Evolutionary conservation across 108 stramenopile species (phyloP).

Genomic region (Heterococcus sp.): DNA sequence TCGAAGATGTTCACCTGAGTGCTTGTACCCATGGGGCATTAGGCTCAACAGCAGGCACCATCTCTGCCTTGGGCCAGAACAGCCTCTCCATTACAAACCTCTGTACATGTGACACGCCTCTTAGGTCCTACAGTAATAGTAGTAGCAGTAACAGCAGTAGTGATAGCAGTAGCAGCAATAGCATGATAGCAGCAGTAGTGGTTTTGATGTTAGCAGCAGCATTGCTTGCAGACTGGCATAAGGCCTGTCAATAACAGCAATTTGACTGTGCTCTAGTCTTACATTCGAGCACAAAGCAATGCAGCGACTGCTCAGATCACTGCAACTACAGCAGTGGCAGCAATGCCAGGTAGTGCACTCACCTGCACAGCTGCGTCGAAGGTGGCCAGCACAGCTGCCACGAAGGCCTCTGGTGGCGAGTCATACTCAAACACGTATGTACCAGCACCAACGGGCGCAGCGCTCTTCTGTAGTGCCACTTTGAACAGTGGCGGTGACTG

Average conservation of each 20-base stretch:
- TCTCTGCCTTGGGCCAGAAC: slow-evolving; percentile 55
- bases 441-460: slow-evolving; percentile 4
- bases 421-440: slow-evolving; percentile 30
- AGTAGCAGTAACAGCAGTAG: too few species aligned
- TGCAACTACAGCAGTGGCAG: too few species aligned
- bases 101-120: slow-evolving; percentile 54
- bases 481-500: slow-evolving; percentile 26
- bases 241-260: too few species aligned
- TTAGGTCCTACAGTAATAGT: background rate
- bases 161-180: too few species aligned
- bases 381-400: slow-evolving; percentile 7
- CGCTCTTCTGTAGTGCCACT: slow-evolving; percentile 1
- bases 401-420: slow-evolving; percentile 1
- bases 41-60: slow-evolving; percentile 23
- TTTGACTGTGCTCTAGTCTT: too few species aligned
- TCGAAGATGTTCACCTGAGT: slow-evolving; percentile 5
- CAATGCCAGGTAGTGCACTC: too few species aligned
- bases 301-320: too few species aligned
- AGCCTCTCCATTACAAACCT: slow-evolving; percentile 62
- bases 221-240: too few species aligned
- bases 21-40: slow-evolving; percentile 52
- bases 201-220: too few species aligned
- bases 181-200: too few species aligned
- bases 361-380: slow-evolving; percentile 24
- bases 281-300: too few species aligned